Conservation (phyloP, 176 grass and related monocot species). For the Lolium perenne region DNA sequence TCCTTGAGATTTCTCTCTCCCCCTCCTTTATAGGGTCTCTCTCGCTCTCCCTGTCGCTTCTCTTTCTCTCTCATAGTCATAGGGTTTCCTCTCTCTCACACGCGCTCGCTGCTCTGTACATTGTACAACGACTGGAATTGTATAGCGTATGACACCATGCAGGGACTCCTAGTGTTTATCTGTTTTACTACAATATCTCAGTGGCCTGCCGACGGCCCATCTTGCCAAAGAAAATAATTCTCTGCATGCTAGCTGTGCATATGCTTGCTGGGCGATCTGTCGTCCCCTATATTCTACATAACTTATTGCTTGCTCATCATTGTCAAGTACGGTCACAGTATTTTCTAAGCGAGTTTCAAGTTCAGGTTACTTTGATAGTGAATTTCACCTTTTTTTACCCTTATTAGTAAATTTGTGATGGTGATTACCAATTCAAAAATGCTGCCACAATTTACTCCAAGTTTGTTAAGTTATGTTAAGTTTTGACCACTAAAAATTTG, state of each 20-base stretch:
- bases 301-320: conserved; percentile 24
- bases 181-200: conserved; percentile 34
- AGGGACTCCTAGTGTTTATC: conserved; percentile 30
- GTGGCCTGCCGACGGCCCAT: conserved; percentile 22
- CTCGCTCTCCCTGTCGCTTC: conserved; percentile 28
- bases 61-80: conserved; percentile 46
- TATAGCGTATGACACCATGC: conserved; percentile 25
- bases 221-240: conserved; percentile 43
- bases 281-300: background rate
- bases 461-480: background rate
- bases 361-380: background rate
- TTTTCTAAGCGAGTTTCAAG: background rate
- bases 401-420: background rate
- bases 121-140: conserved; percentile 29
- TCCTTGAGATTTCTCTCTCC: conserved; percentile 59
- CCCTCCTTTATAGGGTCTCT: conserved; percentile 48
- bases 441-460: background rate
- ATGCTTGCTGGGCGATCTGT: background rate
- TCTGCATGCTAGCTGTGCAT: background rate
- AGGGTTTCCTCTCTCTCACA: background rate
- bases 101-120: conserved; percentile 11
- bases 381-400: background rate
- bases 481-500: too few species aligned
- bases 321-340: conserved; percentile 6
- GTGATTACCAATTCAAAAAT: background rate